phyloP scores from a whole-genome alignment of 345 rosid species.

The Balakata baccata region DNA sequence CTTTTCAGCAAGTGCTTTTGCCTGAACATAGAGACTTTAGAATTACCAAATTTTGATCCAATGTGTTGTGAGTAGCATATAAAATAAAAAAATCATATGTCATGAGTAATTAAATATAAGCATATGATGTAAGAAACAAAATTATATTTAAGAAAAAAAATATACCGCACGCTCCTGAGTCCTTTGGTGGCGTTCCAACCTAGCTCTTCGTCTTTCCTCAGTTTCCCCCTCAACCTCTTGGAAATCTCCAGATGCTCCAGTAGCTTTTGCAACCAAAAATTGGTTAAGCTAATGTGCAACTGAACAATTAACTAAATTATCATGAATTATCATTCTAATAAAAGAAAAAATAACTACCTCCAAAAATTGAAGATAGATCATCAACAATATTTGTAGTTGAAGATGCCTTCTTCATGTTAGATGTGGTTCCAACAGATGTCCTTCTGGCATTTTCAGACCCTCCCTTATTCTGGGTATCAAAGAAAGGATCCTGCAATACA shows the following conservation, averaged over 20 bases:
- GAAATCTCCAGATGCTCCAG: constrained; percentile 62
- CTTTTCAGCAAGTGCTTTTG: constrained; percentile 94
- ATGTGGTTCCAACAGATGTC: constrained; percentile 50
- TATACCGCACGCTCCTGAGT: constrained; percentile 98
- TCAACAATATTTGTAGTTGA: constrained; percentile 71
- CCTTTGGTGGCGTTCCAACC: constrained; percentile 94
- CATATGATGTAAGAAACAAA: background rate
- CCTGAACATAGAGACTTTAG: constrained; percentile 42
- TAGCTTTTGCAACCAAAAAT: constrained; percentile 41
- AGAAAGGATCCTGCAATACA: constrained; percentile 63
- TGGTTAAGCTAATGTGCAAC: constrained; percentile 20
- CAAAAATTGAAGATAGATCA: constrained; percentile 83
- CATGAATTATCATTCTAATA: constrained; percentile 5
- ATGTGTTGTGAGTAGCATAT: background rate
- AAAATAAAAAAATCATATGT: background rate
- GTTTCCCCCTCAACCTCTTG: constrained; percentile 88
- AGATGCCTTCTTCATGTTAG: constrained; percentile 75
- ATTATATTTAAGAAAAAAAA: background rate
- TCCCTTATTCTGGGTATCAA: constrained; percentile 64
- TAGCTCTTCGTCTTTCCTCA: constrained; percentile 87
- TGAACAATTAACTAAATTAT: background rate
- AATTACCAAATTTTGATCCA: constrained; percentile 9
- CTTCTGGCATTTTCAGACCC: constrained; percentile 60
- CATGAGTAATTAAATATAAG: background rate
- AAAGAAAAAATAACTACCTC: constrained; percentile 46